A percentile compares a stretch with the other conserved stretches of the same genome.
Conservation (phyloP, 352 stramenopile species). For the Albugo candida region DNA sequence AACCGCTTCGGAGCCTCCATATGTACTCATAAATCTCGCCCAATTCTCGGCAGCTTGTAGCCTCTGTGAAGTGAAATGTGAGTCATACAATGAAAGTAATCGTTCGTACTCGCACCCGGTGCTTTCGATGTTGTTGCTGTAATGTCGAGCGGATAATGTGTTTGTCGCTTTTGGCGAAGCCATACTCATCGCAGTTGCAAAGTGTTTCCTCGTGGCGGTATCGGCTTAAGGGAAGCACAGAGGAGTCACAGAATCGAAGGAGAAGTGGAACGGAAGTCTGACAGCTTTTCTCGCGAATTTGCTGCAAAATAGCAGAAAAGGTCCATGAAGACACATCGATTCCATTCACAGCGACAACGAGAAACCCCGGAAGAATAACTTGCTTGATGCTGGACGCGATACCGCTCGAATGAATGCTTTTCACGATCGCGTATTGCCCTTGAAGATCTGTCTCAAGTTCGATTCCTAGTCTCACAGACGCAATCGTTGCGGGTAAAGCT, state of each 20-base stretch:
- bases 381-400: conserved; percentile 14
- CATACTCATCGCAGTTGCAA: conserved; percentile 33
- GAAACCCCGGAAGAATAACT: conserved; percentile 16
- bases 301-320: conserved; percentile 17
- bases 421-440: conserved; percentile 23
- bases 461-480: conserved; percentile 18
- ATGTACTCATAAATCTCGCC: conserved; percentile 19
- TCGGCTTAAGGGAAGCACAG: conserved; percentile 14
- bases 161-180: conserved; percentile 34
- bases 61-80: background rate
- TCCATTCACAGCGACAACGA: conserved; percentile 30
- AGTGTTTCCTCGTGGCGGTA: conserved; percentile 15
- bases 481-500: background rate
- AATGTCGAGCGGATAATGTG: conserved; percentile 21
- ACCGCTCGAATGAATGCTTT: conserved; percentile 15
- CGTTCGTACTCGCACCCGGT: background rate
- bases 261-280: conserved; percentile 9
- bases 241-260: conserved; percentile 25
- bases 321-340: conserved; percentile 13
- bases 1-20: conserved; percentile 17
- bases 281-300: conserved; percentile 8
- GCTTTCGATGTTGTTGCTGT: background rate
- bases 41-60: conserved; percentile 5
- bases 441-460: conserved; percentile 42
- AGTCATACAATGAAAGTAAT: background rate